A percentile compares a stretch with the other conserved stretches of the same genome.
These are phyloP conservation scores for Myxozyma neotropica DNA, from an alignment of 805 yeast genomes.

Conservation along the genomic window DNA sequence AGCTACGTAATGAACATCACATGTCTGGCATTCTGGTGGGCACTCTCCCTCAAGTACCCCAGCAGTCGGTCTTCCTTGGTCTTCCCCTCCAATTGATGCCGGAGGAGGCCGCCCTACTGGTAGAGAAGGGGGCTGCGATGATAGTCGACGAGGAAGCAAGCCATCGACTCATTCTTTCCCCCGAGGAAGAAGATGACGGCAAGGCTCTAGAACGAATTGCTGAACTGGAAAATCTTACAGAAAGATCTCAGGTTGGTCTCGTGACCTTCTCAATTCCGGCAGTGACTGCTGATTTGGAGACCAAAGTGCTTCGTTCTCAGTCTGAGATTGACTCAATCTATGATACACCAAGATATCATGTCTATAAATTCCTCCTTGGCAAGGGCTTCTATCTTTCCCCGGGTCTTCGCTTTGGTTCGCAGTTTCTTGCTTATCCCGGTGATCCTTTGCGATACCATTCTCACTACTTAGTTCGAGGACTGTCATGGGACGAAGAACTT, in stretches of 20 bases:
- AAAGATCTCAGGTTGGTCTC: background rate
- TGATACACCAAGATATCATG: conserved; percentile 38
- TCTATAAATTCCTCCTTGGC: conserved; percentile 49
- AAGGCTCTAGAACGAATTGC: background rate
- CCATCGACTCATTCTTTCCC: conserved; percentile 27
- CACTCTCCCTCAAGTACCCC: conserved; percentile 86
- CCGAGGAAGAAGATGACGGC: conserved; percentile 10
- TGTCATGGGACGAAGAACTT: conserved; percentile 54
- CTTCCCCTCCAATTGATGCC: conserved; percentile 72
- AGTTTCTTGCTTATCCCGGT: conserved; percentile 88
- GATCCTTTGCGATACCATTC: conserved; percentile 92
- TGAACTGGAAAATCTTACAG: background rate
- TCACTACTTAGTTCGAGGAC: conserved; percentile 68
- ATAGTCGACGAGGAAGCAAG: conserved; percentile 50
- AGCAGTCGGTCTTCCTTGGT: conserved; percentile 85
- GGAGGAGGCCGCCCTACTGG: conserved; percentile 74
- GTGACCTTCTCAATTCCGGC: conserved; percentile 10
- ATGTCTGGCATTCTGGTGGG: conserved; percentile 80
- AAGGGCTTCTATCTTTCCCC: conserved; percentile 66
- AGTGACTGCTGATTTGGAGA: background rate
- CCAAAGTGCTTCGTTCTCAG: background rate
- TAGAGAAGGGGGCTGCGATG: conserved; percentile 41
- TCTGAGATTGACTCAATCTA: conserved; percentile 5
- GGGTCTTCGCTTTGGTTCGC: conserved; percentile 90
- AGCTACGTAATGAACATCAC: conserved; percentile 58